Conservation (phyloP, 495 filamentous ascomycete species). For the Baudoinia panamericana region DNA sequence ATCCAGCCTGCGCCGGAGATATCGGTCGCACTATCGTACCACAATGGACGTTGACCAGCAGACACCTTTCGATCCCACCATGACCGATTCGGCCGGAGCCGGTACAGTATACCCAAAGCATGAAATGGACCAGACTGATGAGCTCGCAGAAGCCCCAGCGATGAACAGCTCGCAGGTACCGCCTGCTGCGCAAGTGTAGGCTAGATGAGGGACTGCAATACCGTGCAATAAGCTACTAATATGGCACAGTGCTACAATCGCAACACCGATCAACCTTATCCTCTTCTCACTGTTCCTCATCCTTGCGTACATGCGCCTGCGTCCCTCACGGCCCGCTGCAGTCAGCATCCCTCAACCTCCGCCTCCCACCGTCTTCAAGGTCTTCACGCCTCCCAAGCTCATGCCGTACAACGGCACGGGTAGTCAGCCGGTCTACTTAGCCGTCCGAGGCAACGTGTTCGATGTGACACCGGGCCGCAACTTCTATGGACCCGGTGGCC, state of each 20-base stretch:
- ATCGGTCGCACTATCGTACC: too few relatives aligned
- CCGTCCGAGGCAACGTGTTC: slow-evolving; percentile 74
- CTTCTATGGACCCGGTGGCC: slow-evolving; percentile 88
- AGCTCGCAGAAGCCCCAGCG: neutral
- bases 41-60: too few relatives aligned
- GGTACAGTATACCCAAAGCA: too few relatives aligned
- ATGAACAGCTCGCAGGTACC: slow-evolving; percentile 6
- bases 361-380: slow-evolving; percentile 69
- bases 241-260: slow-evolving; percentile 18
- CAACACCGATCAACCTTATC: slow-evolving; percentile 28
- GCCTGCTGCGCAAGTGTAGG: slow-evolving; percentile 16
- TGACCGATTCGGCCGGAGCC: too few relatives aligned
- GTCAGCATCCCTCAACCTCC: slow-evolving; percentile 54
- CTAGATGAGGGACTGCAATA: too few relatives aligned
- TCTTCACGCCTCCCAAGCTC: slow-evolving; percentile 77
- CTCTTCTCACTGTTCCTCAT: slow-evolving; percentile 33
- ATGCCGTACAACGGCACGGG: slow-evolving; percentile 76
- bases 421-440: slow-evolving; percentile 63
- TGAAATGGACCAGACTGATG: too few relatives aligned
- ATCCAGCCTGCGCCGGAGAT: too few relatives aligned
- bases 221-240: too few relatives aligned
- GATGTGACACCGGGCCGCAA: slow-evolving; percentile 73
- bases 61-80: too few relatives aligned
- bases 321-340: slow-evolving; percentile 31
- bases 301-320: slow-evolving; percentile 39